Evolutionary conservation across 805 yeast genomes (phyloP).

Genomic region (Suhomyces prunicola): DNA sequence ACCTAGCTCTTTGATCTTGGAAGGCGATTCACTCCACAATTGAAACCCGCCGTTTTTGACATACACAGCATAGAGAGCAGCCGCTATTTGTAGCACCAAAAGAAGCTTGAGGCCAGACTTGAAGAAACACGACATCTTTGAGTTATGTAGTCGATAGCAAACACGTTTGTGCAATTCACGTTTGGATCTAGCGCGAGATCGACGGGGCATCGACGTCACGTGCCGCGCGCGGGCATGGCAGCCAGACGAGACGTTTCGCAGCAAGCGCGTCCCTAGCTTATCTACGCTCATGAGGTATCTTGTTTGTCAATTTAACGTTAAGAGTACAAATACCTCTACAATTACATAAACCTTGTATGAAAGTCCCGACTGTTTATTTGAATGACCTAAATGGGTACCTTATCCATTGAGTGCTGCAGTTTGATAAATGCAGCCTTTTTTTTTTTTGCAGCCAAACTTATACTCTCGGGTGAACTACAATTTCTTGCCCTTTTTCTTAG

Average conservation of each 20-base stretch:
- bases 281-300: background rate
- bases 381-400: background rate
- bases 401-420: background rate
- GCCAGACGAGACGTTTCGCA: background rate
- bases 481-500: constrained; percentile 40
- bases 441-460: background rate
- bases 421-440: background rate
- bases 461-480: constrained; percentile 5
- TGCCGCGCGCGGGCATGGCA: background rate
- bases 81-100: background rate
- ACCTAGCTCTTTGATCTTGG: background rate
- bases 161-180: background rate
- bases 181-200: background rate
- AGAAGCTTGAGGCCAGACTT: background rate
- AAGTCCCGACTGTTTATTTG: background rate
- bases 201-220: background rate
- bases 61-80: background rate
- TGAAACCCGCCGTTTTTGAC: background rate
- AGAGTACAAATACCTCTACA: background rate
- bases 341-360: background rate
- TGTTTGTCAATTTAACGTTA: background rate
- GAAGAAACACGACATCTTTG: background rate
- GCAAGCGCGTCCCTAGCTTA: background rate
- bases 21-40: background rate
- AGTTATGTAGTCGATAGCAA: background rate